phyloP scores from a whole-genome alignment of 176 grass and related monocot genomes.

The Lolium perenne region DNA sequence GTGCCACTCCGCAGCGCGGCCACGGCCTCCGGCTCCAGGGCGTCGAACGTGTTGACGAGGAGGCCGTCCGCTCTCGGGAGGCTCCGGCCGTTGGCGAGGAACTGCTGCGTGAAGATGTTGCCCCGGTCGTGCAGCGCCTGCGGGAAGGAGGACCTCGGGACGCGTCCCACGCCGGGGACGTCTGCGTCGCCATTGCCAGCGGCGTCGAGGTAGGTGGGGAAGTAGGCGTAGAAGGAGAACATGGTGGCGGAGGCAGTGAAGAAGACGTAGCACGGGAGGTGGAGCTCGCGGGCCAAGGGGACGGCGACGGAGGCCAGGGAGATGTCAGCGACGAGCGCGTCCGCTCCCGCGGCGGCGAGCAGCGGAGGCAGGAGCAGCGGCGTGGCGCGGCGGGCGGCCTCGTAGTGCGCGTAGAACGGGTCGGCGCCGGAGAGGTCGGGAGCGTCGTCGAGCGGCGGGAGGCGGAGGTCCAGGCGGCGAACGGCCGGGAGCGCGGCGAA shows the following conservation, averaged over 20 bases:
- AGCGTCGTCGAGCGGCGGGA: slow-evolving; percentile 42
- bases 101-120: slow-evolving; percentile 22
- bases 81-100: slow-evolving; percentile 9
- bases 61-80: background rate
- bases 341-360: slow-evolving; percentile 32
- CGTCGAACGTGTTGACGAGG: slow-evolving; percentile 23
- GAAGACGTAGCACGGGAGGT: slow-evolving; percentile 58
- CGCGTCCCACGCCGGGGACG: background rate
- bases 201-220: slow-evolving; percentile 38
- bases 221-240: slow-evolving; percentile 57
- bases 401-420: slow-evolving; percentile 63
- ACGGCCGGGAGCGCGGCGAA: slow-evolving; percentile 44
- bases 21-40: slow-evolving; percentile 26
- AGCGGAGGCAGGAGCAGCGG: slow-evolving; percentile 44
- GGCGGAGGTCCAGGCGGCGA: slow-evolving; percentile 44
- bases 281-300: slow-evolving; percentile 34
- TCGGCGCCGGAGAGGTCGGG: slow-evolving; percentile 42
- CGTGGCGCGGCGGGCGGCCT: slow-evolving; percentile 54
- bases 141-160: background rate
- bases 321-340: slow-evolving; percentile 57
- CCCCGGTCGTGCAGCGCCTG: slow-evolving; percentile 25
- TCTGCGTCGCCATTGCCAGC: background rate
- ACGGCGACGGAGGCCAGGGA: slow-evolving; percentile 34
- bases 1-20: background rate
- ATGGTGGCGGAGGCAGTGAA: slow-evolving; percentile 60